These are phyloP conservation scores for Violaceomyces palustris DNA, from an alignment of 1,284 basidiomycete genomes.

Conservation along the genomic window DNA sequence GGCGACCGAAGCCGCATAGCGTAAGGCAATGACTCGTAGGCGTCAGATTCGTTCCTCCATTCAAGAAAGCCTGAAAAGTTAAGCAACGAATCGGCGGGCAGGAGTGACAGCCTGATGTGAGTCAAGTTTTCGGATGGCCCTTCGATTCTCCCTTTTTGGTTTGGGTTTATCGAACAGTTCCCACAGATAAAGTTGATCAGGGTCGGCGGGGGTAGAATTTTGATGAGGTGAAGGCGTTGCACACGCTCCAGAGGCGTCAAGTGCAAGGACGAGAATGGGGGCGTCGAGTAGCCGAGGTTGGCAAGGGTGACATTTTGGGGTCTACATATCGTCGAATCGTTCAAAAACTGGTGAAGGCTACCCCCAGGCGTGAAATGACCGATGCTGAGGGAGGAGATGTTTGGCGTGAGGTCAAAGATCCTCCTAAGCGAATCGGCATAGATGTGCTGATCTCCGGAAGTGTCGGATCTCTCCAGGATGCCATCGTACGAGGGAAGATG, in stretches of 20 bases:
- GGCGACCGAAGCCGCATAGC: neutral
- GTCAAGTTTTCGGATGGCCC: conserved; percentile 9
- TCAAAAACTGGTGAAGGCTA: conserved; percentile 11
- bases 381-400: conserved; percentile 11
- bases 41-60: conserved; percentile 18
- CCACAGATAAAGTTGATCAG: conserved; percentile 17
- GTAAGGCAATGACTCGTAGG: conserved; percentile 11
- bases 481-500: conserved; percentile 18
- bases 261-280: conserved; percentile 10
- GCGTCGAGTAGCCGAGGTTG: conserved; percentile 19
- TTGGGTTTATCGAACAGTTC: conserved; percentile 9
- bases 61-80: conserved; percentile 14
- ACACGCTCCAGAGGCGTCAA: conserved; percentile 14
- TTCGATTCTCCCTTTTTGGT: conserved; percentile 14
- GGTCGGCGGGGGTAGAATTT: conserved; percentile 18
- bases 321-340: conserved; percentile 8
- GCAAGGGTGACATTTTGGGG: conserved; percentile 18
- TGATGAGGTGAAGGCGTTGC: conserved; percentile 19
- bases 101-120: conserved; percentile 15
- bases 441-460: conserved; percentile 12
- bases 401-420: conserved; percentile 11
- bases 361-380: conserved; percentile 16
- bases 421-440: conserved; percentile 13
- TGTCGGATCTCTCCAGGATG: conserved; percentile 15
- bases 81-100: conserved; percentile 18